Evolutionary conservation across 1,139 yeast genomes (phyloP).

Genomic region (Blastobotrys apis): DNA sequence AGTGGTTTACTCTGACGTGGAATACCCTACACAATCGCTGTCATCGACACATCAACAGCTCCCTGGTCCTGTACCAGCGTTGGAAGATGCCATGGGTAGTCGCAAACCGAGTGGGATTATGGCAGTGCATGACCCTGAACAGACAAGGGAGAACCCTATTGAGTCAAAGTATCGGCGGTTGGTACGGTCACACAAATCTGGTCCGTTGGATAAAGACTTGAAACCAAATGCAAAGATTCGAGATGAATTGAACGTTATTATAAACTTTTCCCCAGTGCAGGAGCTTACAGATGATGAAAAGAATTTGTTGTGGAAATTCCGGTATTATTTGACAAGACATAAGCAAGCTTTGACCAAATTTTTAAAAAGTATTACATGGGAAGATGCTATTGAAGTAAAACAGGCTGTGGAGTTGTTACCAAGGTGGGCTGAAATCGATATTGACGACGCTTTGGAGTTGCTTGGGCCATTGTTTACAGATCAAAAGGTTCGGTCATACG

Average conservation of each 20-base stretch:
- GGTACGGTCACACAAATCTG: constrained; percentile 75
- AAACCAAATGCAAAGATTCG: constrained; percentile 85
- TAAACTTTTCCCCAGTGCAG: constrained; percentile 78
- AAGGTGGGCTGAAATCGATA: constrained; percentile 72
- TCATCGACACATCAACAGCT: constrained; percentile 29
- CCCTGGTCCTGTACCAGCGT: constrained; percentile 29
- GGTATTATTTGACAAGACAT: constrained; percentile 78
- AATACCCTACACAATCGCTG: constrained; percentile 33
- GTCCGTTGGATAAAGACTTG: constrained; percentile 73
- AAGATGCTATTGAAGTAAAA: constrained; percentile 70
- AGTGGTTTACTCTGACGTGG: constrained; percentile 66
- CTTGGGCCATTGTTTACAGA: constrained; percentile 66
- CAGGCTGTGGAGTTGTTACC: constrained; percentile 65
- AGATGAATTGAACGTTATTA: constrained; percentile 62
- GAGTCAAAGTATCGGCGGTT: constrained; percentile 81
- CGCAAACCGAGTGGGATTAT: constrained; percentile 34
- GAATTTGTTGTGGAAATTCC: constrained; percentile 84
- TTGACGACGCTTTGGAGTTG: constrained; percentile 89
- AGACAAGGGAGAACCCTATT: constrained; percentile 66
- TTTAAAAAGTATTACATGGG: constrained; percentile 84
- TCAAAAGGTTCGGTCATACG: constrained; percentile 66
- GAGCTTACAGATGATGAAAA: constrained; percentile 79
- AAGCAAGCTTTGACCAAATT: constrained; percentile 77
- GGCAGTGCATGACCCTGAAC: constrained; percentile 62
- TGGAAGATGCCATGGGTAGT: constrained; percentile 25